These are phyloP conservation scores for Tetraselmis chui DNA, from an alignment of 139 green algal genomes.

Conservation along the genomic window DNA sequence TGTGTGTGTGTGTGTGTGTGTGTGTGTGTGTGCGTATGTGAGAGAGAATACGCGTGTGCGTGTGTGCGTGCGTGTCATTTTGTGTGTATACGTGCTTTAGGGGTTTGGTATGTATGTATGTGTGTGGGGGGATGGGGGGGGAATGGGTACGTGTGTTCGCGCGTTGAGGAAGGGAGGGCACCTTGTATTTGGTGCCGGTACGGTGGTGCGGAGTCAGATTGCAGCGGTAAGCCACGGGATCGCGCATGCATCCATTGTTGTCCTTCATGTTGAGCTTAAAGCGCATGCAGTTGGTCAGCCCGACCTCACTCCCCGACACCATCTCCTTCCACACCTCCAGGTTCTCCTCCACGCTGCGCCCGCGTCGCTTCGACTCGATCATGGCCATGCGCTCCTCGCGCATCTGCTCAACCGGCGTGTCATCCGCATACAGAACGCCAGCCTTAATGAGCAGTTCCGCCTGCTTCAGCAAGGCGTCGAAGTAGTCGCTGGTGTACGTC, in stretches of 20 bases:
- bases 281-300: constrained; percentile 72
- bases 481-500: constrained; percentile 93
- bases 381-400: constrained; percentile 29
- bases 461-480: constrained; percentile 60
- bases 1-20: too few species aligned
- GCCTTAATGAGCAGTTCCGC: constrained; percentile 79
- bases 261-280: constrained; percentile 93
- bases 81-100: too few species aligned
- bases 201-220: constrained; percentile 87
- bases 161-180: constrained; percentile 6
- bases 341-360: constrained; percentile 72
- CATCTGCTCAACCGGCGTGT: constrained; percentile 90
- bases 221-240: constrained; percentile 92
- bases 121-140: too few species aligned
- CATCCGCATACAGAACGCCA: constrained; percentile 90
- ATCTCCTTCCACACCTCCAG: constrained; percentile 81
- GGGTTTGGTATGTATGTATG: too few species aligned
- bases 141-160: too few species aligned
- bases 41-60: too few species aligned
- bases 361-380: constrained; percentile 42
- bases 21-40: too few species aligned
- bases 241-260: constrained; percentile 80
- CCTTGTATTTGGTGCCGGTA: constrained; percentile 86
- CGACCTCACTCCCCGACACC: constrained; percentile 64
- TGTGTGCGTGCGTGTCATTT: too few species aligned